Evolutionary conservation across 768 basidiomycete species (phyloP).

Genomic region (Hirschioporus abietinus): DNA sequence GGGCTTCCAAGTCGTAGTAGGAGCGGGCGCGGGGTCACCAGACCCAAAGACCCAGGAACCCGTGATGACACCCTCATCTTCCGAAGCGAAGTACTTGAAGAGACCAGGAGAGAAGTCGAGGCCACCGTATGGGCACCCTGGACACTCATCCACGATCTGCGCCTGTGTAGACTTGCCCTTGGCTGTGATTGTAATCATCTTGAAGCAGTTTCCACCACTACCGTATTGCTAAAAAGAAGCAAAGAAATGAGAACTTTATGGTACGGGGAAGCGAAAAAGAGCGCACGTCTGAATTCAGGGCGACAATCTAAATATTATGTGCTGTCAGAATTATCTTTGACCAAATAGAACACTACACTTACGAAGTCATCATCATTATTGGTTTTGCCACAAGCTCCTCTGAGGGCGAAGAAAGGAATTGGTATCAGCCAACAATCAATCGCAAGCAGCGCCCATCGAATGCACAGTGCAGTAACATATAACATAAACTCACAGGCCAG

Average conservation of each 20-base stretch:
- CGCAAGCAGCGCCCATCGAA: not conserved
- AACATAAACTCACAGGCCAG: not conserved
- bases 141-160: slow-evolving; percentile 43
- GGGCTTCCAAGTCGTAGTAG: slow-evolving; percentile 13
- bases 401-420: slow-evolving; percentile 12
- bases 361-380: slow-evolving; percentile 28
- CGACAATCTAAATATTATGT: slow-evolving; percentile 33
- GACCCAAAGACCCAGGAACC: slow-evolving; percentile 35
- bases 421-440: not conserved
- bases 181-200: slow-evolving; percentile 38
- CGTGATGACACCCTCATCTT: slow-evolving; percentile 28
- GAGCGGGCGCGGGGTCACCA: slow-evolving; percentile 12
- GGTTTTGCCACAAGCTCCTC: slow-evolving; percentile 37
- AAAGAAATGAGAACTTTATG: not conserved
- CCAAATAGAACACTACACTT: slow-evolving; percentile 14
- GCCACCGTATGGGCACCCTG: slow-evolving; percentile 31
- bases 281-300: slow-evolving; percentile 35
- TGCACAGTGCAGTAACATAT: not conserved
- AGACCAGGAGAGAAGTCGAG: slow-evolving; percentile 44
- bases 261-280: slow-evolving; percentile 4
- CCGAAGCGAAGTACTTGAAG: slow-evolving; percentile 35
- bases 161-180: slow-evolving; percentile 34
- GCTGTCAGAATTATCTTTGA: not conserved
- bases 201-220: slow-evolving; percentile 36
- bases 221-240: slow-evolving; percentile 30